phyloP scores from a whole-genome alignment of 495 filamentous ascomycete species.

The Chaetomium cochliodes region DNA sequence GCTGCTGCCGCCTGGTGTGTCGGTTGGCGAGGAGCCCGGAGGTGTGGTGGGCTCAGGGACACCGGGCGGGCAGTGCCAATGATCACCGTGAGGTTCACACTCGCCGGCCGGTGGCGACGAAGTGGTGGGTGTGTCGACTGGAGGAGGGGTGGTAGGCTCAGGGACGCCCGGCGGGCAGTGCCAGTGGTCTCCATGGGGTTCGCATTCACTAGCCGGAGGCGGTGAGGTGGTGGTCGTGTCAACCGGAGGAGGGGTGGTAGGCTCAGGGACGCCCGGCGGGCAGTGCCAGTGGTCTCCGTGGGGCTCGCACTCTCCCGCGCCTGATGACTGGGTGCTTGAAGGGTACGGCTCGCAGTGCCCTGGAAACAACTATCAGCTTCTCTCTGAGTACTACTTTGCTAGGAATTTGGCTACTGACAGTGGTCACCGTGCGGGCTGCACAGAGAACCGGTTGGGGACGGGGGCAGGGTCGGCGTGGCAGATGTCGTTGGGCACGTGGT shows the following conservation, averaged over 20 bases:
- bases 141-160: background rate
- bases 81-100: conserved; percentile 11
- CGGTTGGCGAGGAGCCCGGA: background rate
- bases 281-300: conserved; percentile 8
- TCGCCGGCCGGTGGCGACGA: background rate
- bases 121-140: background rate
- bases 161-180: conserved; percentile 6
- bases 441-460: conserved; percentile 5
- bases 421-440: conserved; percentile 11
- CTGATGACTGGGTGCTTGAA: background rate
- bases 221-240: background rate
- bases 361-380: background rate
- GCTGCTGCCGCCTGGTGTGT: background rate
- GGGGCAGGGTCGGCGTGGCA: background rate
- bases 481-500: background rate
- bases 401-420: background rate
- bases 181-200: conserved; percentile 8
- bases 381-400: background rate
- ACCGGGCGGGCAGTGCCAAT: conserved; percentile 9
- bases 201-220: background rate
- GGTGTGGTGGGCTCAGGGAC: background rate
- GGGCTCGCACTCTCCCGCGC: background rate
- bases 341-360: conserved; percentile 12
- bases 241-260: background rate
- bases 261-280: background rate